A percentile compares a stretch with the other conserved stretches of the same genome.
Conservation (phyloP, 352 stramenopile genomes). For the Phytophthora brassicae region DNA sequence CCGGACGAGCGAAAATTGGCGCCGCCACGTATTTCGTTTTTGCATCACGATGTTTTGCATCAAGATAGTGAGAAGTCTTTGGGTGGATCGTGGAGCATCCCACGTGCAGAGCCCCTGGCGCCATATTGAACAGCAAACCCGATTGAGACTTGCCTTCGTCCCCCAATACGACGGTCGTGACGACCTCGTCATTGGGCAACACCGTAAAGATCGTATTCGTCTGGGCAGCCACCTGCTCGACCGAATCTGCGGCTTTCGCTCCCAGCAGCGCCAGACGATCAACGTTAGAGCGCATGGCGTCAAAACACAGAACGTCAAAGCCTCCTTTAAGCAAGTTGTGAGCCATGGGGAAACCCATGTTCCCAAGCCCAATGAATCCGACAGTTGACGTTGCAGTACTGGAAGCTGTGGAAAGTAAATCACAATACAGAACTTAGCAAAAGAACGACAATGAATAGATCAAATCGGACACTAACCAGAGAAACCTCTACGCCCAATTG, state of each 20-base stretch:
- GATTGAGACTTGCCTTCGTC: slow-evolving; percentile 16
- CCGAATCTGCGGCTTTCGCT: slow-evolving; percentile 35
- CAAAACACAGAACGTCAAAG: slow-evolving; percentile 63
- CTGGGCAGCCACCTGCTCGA: slow-evolving; percentile 43
- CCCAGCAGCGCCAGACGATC: slow-evolving; percentile 32
- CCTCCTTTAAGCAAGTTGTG: slow-evolving; percentile 82
- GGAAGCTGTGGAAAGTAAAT: slow-evolving; percentile 2
- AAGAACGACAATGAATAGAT: not conserved
- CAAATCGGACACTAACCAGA: slow-evolving; percentile 7
- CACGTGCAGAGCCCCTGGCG: slow-evolving; percentile 47
- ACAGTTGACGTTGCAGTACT: slow-evolving; percentile 27
- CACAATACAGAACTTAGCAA: not conserved
- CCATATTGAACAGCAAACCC: slow-evolving; percentile 43
- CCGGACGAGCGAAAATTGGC: slow-evolving; percentile 73
- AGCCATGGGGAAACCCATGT: slow-evolving; percentile 93
- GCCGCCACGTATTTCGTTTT: slow-evolving; percentile 50
- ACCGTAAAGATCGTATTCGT: slow-evolving; percentile 58
- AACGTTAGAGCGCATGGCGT: slow-evolving; percentile 41
- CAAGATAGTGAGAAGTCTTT: slow-evolving; percentile 49
- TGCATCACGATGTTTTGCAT: slow-evolving; percentile 33
- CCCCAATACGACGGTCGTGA: slow-evolving; percentile 45
- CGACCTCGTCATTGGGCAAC: slow-evolving; percentile 66
- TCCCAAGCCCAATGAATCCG: slow-evolving; percentile 91
- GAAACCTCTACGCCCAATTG: slow-evolving; percentile 6
- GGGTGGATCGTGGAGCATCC: slow-evolving; percentile 75